Evolutionary conservation across 1,139 yeast species (phyloP), one percentile per base, ranked within the genome.

Genomic region (Zygoascus meyerae): DNA sequence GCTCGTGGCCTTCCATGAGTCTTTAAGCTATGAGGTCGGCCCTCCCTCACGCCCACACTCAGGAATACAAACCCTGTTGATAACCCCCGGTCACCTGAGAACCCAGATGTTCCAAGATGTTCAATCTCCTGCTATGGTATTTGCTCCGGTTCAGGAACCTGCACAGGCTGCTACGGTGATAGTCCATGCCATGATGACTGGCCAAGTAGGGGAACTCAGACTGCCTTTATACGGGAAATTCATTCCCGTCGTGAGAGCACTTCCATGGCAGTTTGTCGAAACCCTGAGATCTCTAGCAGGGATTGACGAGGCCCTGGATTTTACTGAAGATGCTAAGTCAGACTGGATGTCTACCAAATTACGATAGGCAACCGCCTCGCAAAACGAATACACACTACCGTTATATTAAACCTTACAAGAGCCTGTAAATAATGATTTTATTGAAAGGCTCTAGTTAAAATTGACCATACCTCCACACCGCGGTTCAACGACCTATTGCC

Each of bases 141-240:
- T 89, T 14, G 97, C 97, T 0, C 97, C 97, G 0, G 86, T 84
- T 53, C 68, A 89, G 42, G 83, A 81, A 29, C 87, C 95, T 0
- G 58, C 58, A 10, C 70, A 71, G 49, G 83, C 87, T 9, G 95
- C 96, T 0, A 57, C 60, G 5, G 69, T 67, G 40, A 75, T 89
- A 2, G 68, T 80, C n/a, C 60, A 64, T 6, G 78, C 86, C 0
- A 66, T 87, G 33, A 74, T 72, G 42, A 62, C 72, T 44, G 94
- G 95, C 2, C 68, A 74, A 50, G 64, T 83, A 37, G 89, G 92
- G 1, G 87, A 82, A 49, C 71, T 89, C 42, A 81, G 75, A 52
- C 58, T 79, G 42, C 97, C 97, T 0, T 68, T 82, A 30, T 90
- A 90, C 60, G 87, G 87, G 1, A 77, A 81, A 49, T 66, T 85